Evolutionary conservation across 1,284 basidiomycete species (phyloP).

Genomic region (Agaricales sp.): DNA sequence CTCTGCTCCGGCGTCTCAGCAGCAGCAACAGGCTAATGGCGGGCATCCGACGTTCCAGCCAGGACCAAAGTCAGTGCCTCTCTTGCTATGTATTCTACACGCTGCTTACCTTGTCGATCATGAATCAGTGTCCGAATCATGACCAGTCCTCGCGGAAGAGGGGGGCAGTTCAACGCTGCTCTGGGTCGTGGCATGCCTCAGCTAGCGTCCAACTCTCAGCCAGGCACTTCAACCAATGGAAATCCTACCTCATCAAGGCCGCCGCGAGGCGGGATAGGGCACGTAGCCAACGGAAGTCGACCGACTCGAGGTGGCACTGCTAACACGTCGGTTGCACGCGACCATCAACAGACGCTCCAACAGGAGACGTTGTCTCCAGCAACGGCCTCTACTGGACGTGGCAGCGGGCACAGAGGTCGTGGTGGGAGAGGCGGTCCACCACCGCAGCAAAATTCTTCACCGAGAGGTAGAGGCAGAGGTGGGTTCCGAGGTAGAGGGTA

Average conservation of each 20-base stretch:
- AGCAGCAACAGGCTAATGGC: not conserved
- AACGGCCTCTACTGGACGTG: not conserved
- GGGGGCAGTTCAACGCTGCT: not conserved
- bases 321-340: not conserved
- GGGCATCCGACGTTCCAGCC: not conserved
- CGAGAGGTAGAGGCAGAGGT: not conserved
- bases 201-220: not conserved
- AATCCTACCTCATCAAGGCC: not conserved
- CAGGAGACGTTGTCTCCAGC: not conserved
- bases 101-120: not conserved
- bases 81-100: not conserved
- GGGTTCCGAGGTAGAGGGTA: not conserved
- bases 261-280: not conserved
- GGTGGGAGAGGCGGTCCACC: not conserved
- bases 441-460: slow-evolving; percentile 16
- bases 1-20: not conserved
- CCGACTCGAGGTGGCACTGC: not conserved
- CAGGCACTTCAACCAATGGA: not conserved
- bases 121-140: not conserved
- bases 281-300: not conserved
- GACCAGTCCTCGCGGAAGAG: not conserved
- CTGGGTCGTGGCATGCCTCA: not conserved
- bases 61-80: not conserved
- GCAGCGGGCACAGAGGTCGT: not conserved
- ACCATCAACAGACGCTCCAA: not conserved